phyloP scores from a whole-genome alignment of 2,329 filamentous ascomycete genomes.

The Raffaelea deltoideospora region DNA sequence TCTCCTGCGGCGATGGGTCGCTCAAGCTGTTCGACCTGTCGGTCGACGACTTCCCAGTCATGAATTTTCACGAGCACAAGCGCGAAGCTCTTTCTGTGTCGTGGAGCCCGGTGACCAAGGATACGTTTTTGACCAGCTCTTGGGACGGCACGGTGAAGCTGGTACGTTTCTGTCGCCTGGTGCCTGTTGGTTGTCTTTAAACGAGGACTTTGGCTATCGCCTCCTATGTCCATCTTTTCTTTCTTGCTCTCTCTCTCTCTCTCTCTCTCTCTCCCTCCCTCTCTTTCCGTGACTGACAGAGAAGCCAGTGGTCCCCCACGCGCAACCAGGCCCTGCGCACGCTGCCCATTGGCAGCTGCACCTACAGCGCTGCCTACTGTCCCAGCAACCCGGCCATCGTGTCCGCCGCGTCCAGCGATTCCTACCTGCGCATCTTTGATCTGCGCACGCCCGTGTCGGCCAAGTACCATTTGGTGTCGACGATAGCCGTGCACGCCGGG shows the following conservation, averaged over 20 bases:
- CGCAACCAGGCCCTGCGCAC: constrained; percentile 62
- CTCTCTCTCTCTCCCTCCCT: not conserved
- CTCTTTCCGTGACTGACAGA: not conserved
- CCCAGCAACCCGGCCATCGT: constrained; percentile 76
- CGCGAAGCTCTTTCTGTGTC: constrained; percentile 83
- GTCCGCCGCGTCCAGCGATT: constrained; percentile 79
- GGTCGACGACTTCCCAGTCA: constrained; percentile 70
- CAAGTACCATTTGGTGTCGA: constrained; percentile 70
- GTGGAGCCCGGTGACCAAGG: constrained; percentile 86
- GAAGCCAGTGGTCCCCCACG: constrained; percentile 65
- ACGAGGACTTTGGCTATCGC: too few species aligned
- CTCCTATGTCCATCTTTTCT: not conserved
- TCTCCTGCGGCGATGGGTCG: constrained; percentile 82
- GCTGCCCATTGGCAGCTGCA: constrained; percentile 82
- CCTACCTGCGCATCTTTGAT: constrained; percentile 80
- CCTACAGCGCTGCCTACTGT: constrained; percentile 83
- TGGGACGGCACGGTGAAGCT: constrained; percentile 97
- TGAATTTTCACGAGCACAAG: constrained; percentile 86
- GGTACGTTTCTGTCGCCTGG: constrained; percentile 33
- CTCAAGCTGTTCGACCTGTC: constrained; percentile 86
- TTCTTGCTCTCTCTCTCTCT: not conserved
- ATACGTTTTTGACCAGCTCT: constrained; percentile 77
- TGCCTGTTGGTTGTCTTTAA: too few species aligned
- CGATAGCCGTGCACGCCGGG: constrained; percentile 68
- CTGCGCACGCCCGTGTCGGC: constrained; percentile 73